Base-by-base conservation (phyloP, 495 filamentous ascomycete species). In the Tetracladium setigerum region DNA sequence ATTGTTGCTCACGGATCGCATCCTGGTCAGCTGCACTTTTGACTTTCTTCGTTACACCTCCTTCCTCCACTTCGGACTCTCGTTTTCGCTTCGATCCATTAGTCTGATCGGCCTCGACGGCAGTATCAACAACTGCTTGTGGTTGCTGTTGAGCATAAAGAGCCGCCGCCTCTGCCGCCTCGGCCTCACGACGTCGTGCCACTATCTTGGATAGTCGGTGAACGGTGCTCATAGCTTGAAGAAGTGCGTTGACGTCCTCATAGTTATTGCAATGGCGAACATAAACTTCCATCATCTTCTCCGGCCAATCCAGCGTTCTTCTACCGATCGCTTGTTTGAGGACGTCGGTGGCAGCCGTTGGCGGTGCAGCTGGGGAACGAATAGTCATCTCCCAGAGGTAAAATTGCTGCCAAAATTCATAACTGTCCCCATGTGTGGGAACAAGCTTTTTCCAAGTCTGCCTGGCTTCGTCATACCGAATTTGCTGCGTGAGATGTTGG, bases 381-480 rank as follows among this genome's bases (percentile, higher is more conserved):
- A 72, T 58, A 4, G 62, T 74, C 71, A 96, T 80, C 62, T 95
- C 92, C 87, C 88, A 98, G 34, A 80, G 65, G 62, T 95, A 95
- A 61, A 86, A 95, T 32, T 81, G 77, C 27, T 89, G 76, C 92
- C 92, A 98, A 57, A 96, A 96, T 55, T 95, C 87, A 55, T 87
- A 87, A 56, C 82, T 88, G 52, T 85, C 73, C 15, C 80, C 82
- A 31, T 85, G 80, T 12, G 79, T 71, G 16, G 73, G 58, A 2
- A 83, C 73, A 32, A 98, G 71, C 10, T 76, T 73, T 52, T 80
- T 79, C 81, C 87, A 97, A 12, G 83, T 78, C 27, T 74, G 71
- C 22, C 91, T 78, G 6, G 90, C 75, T 2, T 67, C 67, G 14
- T 73, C 67, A n/a, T 71, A 61, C 41, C 83, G 81, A 15, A 83